These are phyloP conservation scores for Eremothecium sinecaudum DNA, from an alignment of 1,139 yeast genomes.

Conservation along the genomic window DNA sequence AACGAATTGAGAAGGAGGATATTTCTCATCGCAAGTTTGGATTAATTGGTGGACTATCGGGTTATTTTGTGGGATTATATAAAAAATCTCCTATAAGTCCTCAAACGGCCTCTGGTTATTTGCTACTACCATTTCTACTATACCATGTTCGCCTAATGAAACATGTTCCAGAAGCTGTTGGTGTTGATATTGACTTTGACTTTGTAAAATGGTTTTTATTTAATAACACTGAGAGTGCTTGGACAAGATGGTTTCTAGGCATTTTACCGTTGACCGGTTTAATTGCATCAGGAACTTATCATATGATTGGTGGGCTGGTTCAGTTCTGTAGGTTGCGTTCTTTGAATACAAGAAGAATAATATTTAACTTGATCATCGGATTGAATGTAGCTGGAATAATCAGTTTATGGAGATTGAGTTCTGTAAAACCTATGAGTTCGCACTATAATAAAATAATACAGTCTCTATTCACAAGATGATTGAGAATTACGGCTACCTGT, in stretches of 20 bases:
- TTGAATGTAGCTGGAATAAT: constrained; percentile 15
- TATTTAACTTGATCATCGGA: constrained; percentile 15
- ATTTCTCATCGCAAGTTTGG: constrained; percentile 19
- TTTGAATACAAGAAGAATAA: constrained; percentile 13
- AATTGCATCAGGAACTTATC: constrained; percentile 20
- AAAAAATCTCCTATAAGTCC: constrained; percentile 16
- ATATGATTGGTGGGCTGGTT: constrained; percentile 20
- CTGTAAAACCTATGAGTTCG: constrained; percentile 1
- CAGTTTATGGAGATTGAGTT: constrained; percentile 14
- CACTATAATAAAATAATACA: constrained; percentile 1
- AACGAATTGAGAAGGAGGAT: constrained; percentile 9
- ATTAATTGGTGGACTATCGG: constrained; percentile 21
- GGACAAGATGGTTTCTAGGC: constrained; percentile 19
- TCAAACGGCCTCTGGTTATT: constrained; percentile 19
- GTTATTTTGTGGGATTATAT: constrained; percentile 20
- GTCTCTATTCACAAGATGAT: background rate
- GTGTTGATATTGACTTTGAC: constrained; percentile 16
- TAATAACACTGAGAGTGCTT: constrained; percentile 13
- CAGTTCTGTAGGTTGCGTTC: constrained; percentile 14
- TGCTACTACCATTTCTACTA: constrained; percentile 17
- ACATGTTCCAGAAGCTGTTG: constrained; percentile 11
- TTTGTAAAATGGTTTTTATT: constrained; percentile 20
- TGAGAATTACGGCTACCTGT: too few relatives aligned
- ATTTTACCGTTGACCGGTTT: constrained; percentile 17
- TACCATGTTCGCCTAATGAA: constrained; percentile 21